Evolutionary conservation across 306 rosid genomes (phyloP).

Genomic region (Vicia villosa): DNA sequence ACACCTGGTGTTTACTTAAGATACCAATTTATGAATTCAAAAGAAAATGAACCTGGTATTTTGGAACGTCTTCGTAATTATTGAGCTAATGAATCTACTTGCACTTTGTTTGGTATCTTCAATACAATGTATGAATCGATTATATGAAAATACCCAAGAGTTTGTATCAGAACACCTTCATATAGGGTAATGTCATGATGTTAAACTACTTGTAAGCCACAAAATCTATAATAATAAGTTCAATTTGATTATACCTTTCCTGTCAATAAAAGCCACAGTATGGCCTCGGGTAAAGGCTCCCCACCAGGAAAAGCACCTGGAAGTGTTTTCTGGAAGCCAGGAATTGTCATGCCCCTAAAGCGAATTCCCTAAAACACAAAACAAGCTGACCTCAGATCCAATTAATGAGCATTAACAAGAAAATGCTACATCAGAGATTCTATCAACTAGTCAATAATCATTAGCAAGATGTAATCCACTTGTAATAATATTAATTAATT

Average conservation of each 20-base stretch:
- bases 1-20: constrained; percentile 23
- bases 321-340: constrained; percentile 83
- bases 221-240: constrained; percentile 20
- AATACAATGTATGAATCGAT: constrained; percentile 23
- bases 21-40: constrained; percentile 30
- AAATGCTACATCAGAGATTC: constrained; percentile 23
- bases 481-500: too few relatives aligned
- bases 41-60: constrained; percentile 71
- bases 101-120: constrained; percentile 90
- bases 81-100: constrained; percentile 78
- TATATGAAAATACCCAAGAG: constrained; percentile 21
- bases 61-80: constrained; percentile 80
- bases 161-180: constrained; percentile 17
- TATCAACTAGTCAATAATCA: too few relatives aligned
- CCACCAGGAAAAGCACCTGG: constrained; percentile 90
- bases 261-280: too few relatives aligned
- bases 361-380: constrained; percentile 80
- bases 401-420: constrained; percentile 27
- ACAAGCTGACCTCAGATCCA: constrained; percentile 34
- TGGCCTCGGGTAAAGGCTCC: constrained; percentile 96
- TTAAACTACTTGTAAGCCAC: constrained; percentile 10
- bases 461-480: too few relatives aligned
- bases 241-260: constrained; percentile 69
- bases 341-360: constrained; percentile 83
- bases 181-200: background rate